Base-by-base conservation (phyloP, 2,329 filamentous ascomycete species). In the Colletotrichum theobromicola region DNA sequence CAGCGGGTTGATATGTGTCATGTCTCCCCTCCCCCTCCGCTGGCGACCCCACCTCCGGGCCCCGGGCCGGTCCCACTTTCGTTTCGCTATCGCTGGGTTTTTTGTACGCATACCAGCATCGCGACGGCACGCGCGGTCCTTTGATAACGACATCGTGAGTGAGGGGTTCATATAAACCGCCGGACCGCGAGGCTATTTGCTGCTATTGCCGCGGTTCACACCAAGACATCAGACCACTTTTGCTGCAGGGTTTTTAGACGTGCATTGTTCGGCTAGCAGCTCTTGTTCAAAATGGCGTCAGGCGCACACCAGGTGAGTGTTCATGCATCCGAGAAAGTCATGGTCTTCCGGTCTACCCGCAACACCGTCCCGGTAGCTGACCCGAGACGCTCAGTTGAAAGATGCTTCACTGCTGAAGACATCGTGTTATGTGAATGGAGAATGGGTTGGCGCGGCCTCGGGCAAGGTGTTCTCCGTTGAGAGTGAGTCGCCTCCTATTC, bases 401-500 rank as follows among this genome's bases (percentile, higher is more conserved):
- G 92, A 93, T 79, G 85, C 87, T 74, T 90, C 90, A 42, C 88
- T 96, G 64, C 88, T 96, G 79, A 95, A 94, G 83, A 89, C 89
- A 76, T 88, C 93, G 81, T 88, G 90, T 75, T 95, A 93, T 80
- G 90, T 96, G 80, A 94, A 96, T 82, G 94, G 94, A 79, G 88
- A 94, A 88, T 96, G 94, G 92, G 89, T 95, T 72, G 86, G 86
- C 77, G 93, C 94, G 75, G 89, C 91, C 79, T 94, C 93, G 2
- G 92, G 93, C 76, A 89, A 94, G 87, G 94, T 90, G 58, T 96
- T 96, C 81, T 90, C 94, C 79, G 92, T 95, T 72, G 87, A 89
- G 77, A 91, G 91, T 92, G 21, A 67, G 72, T 53, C 26, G 16
- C 24, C 15, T 15, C 21, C 50, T 12, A 7, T 24, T 35, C 7